Percentiles rank a stretch among this genome's conserved stretches.
Conservation (phyloP, 805 yeast genomes). For the Millerozyma miso region DNA sequence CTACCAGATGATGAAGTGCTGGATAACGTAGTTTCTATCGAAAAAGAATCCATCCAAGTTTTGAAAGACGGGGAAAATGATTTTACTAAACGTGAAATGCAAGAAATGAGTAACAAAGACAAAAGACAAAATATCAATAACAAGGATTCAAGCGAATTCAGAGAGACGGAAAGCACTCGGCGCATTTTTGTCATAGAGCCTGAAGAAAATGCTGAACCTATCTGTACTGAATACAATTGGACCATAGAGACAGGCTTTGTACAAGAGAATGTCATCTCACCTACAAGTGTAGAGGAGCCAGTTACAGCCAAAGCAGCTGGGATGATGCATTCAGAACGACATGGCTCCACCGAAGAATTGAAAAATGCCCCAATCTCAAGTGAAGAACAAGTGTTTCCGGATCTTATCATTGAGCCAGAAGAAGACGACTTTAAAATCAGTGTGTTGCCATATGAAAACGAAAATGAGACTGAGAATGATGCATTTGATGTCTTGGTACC, state of each 20-base stretch:
- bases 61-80: not conserved
- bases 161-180: slow-evolving; percentile 4
- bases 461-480: not conserved
- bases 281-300: slow-evolving; percentile 5
- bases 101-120: slow-evolving; percentile 1
- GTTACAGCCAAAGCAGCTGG: not conserved
- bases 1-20: not conserved
- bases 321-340: not conserved
- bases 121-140: not conserved
- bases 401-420: slow-evolving; percentile 6
- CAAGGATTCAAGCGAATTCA: slow-evolving; percentile 10
- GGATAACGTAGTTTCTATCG: no score
- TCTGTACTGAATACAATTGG: slow-evolving; percentile 1
- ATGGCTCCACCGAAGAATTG: not conserved
- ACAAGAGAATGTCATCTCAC: not conserved
- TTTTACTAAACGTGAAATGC: not conserved
- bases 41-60: no score
- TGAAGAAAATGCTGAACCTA: slow-evolving; percentile 16
- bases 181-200: slow-evolving; percentile 13
- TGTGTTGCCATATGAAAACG: not conserved
- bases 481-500: slow-evolving; percentile 1
- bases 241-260: not conserved
- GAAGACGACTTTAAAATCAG: slow-evolving; percentile 1
- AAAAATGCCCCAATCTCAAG: not conserved
- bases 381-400: slow-evolving; percentile 3